Conservation (phyloP, 208 protist genomes). For the Leishmania mexicana region DNA sequence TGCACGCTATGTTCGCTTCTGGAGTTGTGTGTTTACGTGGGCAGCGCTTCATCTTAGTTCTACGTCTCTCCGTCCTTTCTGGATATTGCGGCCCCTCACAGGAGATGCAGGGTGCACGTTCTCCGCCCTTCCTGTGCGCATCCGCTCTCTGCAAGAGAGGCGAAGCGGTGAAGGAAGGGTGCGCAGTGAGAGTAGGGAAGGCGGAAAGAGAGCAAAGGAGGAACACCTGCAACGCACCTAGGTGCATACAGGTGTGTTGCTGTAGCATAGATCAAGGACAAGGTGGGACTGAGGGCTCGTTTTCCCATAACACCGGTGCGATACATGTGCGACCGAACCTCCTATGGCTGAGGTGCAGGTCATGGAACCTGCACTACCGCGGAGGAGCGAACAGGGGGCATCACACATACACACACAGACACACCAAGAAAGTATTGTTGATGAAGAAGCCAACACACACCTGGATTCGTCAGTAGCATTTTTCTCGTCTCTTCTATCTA, state of each 20-base stretch:
- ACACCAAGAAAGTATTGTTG: not conserved
- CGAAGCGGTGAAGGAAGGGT: not conserved
- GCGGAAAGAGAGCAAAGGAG: not conserved
- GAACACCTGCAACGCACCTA: not conserved
- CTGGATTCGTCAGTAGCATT: not conserved
- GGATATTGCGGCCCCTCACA: not conserved
- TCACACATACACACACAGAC: not conserved
- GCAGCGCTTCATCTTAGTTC: not conserved
- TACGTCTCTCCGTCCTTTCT: not conserved
- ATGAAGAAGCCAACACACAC: too few relatives aligned
- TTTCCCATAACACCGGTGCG: not conserved
- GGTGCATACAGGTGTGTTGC: not conserved
- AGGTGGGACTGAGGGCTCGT: not conserved
- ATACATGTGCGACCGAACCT: not conserved
- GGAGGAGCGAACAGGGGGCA: not conserved
- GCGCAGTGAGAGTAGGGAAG: not conserved
- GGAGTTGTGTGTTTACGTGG: not conserved
- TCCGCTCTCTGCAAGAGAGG: not conserved
- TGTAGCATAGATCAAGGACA: not conserved
- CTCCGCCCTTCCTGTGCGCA: not conserved
- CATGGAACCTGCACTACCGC: not conserved
- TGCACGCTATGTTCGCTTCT: not conserved
- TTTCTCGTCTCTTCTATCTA: not conserved
- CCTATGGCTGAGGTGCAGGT: not conserved
- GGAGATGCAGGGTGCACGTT: not conserved